phyloP scores from a whole-genome alignment of 768 basidiomycete species.

The Porphyrellus cyaneotinctus region DNA sequence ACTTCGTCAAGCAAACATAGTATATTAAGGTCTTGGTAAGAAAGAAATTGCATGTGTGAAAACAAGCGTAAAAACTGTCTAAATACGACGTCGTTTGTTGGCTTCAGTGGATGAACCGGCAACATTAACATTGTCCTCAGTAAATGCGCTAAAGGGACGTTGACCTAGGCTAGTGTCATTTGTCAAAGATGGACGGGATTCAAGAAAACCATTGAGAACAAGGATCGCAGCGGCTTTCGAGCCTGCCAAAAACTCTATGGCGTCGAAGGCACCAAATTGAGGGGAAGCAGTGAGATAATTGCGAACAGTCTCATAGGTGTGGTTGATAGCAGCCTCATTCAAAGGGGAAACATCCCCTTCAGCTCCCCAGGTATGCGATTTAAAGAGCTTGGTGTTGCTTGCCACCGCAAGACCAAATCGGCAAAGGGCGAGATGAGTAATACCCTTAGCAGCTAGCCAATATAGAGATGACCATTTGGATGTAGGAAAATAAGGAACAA shows the following conservation, averaged over 20 bases:
- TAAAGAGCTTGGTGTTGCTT: not conserved
- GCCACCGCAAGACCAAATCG: not conserved
- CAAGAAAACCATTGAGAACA: not conserved
- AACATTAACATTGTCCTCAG: too few species aligned
- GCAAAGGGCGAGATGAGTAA: not conserved
- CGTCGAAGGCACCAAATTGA: not conserved
- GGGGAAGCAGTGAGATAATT: not conserved
- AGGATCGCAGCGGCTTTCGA: not conserved
- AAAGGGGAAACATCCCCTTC: not conserved
- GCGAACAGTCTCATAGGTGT: not conserved
- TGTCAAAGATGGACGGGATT: too few species aligned
- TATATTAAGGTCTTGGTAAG: too few species aligned
- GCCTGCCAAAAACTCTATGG: not conserved
- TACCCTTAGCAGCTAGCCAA: not conserved
- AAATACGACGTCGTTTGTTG: too few species aligned
- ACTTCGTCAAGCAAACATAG: too few species aligned
- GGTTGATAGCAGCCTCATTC: not conserved
- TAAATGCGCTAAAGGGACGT: too few species aligned
- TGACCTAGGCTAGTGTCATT: too few species aligned
- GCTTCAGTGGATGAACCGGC: too few species aligned
- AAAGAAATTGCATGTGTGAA: too few species aligned
- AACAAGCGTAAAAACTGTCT: too few species aligned
- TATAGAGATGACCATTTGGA: too few species aligned
- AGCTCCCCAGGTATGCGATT: not conserved
- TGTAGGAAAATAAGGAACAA: not conserved